Conservation (phyloP, 176 grass and related monocot species). For the Hordeum marinum region DNA sequence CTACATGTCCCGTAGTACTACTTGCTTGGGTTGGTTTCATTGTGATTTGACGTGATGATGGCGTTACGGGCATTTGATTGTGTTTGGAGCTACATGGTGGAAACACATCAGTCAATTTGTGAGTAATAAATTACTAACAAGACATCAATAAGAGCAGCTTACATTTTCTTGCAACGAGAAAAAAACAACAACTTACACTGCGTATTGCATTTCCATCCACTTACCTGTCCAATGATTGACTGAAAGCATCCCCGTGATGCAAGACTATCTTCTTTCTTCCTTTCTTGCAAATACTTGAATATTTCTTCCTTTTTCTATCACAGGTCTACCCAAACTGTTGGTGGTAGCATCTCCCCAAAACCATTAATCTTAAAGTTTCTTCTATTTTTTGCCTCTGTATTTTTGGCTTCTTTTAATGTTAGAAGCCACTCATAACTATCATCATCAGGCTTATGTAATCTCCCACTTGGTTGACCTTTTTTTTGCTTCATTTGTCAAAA, state of each 20-base stretch:
- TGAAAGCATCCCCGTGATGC: slow-evolving; percentile 15
- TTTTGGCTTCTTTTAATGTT: slow-evolving; percentile 20
- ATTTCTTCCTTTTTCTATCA: not conserved
- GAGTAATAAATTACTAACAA: not conserved
- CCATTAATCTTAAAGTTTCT: not conserved
- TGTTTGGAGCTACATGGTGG: no score
- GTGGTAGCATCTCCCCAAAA: slow-evolving; percentile 29
- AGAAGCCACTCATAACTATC: not conserved
- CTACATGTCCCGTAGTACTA: not conserved
- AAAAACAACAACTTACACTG: not conserved
- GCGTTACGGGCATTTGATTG: no score
- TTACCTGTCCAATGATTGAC: slow-evolving; percentile 28
- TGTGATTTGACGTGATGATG: not conserved
- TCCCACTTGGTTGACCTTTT: not conserved
- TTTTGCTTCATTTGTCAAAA: not conserved
- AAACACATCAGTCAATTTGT: not conserved
- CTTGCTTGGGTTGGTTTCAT: not conserved
- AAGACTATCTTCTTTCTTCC: not conserved
- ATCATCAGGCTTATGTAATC: slow-evolving; percentile 18
- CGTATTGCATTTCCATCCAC: not conserved
- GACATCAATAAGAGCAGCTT: not conserved
- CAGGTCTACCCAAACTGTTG: slow-evolving; percentile 44
- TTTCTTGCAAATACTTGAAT: not conserved
- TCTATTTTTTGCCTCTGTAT: not conserved
- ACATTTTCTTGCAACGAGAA: no score